Evolutionary conservation across 129 eudicot genomes (phyloP), one percentile per base, ranked within the genome.

Genomic region (Glebionis coronaria): DNA sequence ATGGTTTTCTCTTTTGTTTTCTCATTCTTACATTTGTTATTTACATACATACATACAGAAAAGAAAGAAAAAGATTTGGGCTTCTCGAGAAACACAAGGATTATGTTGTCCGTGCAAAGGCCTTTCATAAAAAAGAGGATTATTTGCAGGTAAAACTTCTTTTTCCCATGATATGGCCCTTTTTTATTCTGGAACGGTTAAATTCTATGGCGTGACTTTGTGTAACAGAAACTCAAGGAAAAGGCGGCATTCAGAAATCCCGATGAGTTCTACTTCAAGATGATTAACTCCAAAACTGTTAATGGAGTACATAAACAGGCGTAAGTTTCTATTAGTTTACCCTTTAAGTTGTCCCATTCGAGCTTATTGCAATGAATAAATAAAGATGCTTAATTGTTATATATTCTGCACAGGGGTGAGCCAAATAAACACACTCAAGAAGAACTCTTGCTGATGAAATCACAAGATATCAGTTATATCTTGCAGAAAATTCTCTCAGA

Each of bases 31-130:
- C 2, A 11, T 27, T 58, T 12, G 13, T 35, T 35, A 0, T 31
- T 31, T 31, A 9, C 5, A 4, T 31, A n/a, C n/a, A n/a, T 35
- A 35, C 42, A 35, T 29, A 15, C 78, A 88, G 98, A 46, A 77
- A 74, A 52, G 59, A 85, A 16, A 80, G 96, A 54, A 83, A 63
- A 61, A 85, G 82, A 62, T 92, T 83, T 50, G 98, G 98, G 78
- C 62, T 85, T 38, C 95, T 92, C 3, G 98, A 92, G 70, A 88
- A 92, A 69, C 98, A 88, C 82, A 88, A 92, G 82, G 98, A 92
- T 70, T 92, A 92, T 85, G 96, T 92, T 29, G 68, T 79, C 29
- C 96, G 98, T 73, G 98, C 98, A 1, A 75, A 78, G 71, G 90
- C 82, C 46, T 88, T 49, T 63, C 98, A 92, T 75, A 74, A 84